phyloP scores from a whole-genome alignment of 805 yeast genomes.

The Yamadazyma endophytica region DNA sequence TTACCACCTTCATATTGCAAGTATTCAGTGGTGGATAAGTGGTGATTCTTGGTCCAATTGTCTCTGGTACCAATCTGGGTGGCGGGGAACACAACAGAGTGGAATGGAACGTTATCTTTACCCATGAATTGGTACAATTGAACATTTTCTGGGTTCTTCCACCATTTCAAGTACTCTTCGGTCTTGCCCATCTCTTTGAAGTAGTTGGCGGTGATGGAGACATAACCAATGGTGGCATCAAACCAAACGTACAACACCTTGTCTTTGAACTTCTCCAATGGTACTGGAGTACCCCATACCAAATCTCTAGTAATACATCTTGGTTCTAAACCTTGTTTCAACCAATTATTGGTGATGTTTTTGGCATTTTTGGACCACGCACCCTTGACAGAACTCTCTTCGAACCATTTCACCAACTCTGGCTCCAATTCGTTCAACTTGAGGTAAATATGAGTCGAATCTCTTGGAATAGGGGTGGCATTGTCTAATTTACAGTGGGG shows the following conservation, averaged over 20 bases:
- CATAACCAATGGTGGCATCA: conserved; percentile 96
- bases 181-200: conserved; percentile 28
- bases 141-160: conserved; percentile 90
- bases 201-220: conserved; percentile 93
- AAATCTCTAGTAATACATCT: conserved; percentile 97
- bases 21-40: conserved; percentile 91
- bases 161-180: conserved; percentile 80
- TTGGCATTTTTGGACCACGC: conserved; percentile 90
- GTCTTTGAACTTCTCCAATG: conserved; percentile 76
- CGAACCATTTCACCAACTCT: conserved; percentile 68
- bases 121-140: conserved; percentile 97
- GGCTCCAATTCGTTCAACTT: conserved; percentile 82
- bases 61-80: conserved; percentile 85
- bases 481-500: conserved; percentile 95
- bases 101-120: conserved; percentile 98
- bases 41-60: conserved; percentile 86
- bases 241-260: conserved; percentile 98
- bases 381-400: conserved; percentile 63
- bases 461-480: conserved; percentile 72
- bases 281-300: conserved; percentile 98
- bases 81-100: conserved; percentile 96
- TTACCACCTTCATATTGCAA: conserved; percentile 97
- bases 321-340: conserved; percentile 86
- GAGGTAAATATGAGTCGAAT: conserved; percentile 82
- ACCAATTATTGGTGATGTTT: conserved; percentile 89